Evolutionary conservation across 2,329 filamentous ascomycete species (phyloP), one percentile per base, ranked within the genome.

Genomic region (Verticillium dahliae): DNA sequence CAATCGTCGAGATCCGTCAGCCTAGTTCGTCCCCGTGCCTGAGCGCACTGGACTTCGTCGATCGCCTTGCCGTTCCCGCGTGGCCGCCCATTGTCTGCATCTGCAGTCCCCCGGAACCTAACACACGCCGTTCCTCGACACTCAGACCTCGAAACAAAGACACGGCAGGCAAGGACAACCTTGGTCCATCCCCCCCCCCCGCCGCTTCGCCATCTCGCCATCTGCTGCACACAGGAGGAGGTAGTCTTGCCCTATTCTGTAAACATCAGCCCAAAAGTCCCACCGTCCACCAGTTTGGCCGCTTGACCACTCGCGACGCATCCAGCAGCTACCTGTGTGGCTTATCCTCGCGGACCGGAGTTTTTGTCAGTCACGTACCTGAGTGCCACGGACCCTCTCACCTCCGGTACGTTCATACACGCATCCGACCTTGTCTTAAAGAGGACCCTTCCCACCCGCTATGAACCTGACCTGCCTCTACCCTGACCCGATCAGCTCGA

Each of bases 21-120:
- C 57, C 62, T 63, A 58, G 57, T 6, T 33, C 57, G 14, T 59
- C 64, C 62, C 61, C 61, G 64, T 65, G 62, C 64, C 64, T 65
- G 64, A 64, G 64, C 64, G 64, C 64, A 61, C 64, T 63, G 62
- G 64, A 57, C 61, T 59, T 64, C 58, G 58, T 63, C 61, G 62
- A 65, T 65, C 64, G 65, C 45, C 45, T 52, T 52, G 45, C 45
- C 45, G 45, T 62, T 65, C 59, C 62, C 66, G 62, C 58, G 61
- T 66, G 61, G 66, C 62, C 66, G 64, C 67, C 45, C 65, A 69
- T 66, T 69, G 65, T 70, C 69, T 67, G 57, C 41, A 58, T 31
- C 68, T 67, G 67, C 69, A 66, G 69, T n/a, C 68, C 68, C 69
- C 69, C 69, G 68, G 71, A 72, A 70, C 71, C 66, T 70, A 71